These are phyloP conservation scores for Camellia japonica DNA, from an alignment of 148 eudicot species.

Conservation along the genomic window DNA sequence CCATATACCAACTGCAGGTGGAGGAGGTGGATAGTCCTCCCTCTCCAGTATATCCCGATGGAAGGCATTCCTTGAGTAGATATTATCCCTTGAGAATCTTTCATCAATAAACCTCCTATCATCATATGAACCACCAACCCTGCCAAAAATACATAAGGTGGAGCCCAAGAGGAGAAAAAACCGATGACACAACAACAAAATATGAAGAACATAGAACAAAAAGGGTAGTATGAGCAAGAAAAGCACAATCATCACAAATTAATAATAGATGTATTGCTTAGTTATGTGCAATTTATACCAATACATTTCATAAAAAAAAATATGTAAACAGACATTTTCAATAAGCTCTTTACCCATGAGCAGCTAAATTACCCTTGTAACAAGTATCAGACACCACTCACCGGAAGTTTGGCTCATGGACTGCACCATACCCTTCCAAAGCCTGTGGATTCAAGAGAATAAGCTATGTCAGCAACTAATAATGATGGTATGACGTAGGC, in stretches of 20 bases:
- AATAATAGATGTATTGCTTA: not conserved
- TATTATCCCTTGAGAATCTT: slow-evolving; percentile 66
- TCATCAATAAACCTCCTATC: slow-evolving; percentile 89
- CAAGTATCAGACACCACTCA: slow-evolving; percentile 51
- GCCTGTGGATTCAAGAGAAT: slow-evolving; percentile 99
- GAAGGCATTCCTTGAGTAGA: slow-evolving; percentile 60
- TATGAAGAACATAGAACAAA: slow-evolving; percentile 5
- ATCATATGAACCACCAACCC: slow-evolving; percentile 81
- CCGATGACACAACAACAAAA: slow-evolving; percentile 8
- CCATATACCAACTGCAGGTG: slow-evolving; percentile 66
- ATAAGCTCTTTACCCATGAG: not conserved
- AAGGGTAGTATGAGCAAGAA: not conserved
- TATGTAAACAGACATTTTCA: not conserved
- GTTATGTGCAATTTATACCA: not conserved
- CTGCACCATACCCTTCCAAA: slow-evolving; percentile 93
- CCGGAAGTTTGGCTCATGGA: slow-evolving; percentile 87
- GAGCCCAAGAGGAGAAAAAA: slow-evolving; percentile 24
- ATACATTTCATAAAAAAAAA: not conserved
- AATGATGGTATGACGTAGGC: slow-evolving; percentile 73
- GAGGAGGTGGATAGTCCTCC: slow-evolving; percentile 64
- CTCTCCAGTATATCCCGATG: slow-evolving; percentile 71
- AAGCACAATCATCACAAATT: not conserved
- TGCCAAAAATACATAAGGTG: slow-evolving; percentile 40
- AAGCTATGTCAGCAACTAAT: slow-evolving; percentile 89
- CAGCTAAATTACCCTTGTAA: slow-evolving; percentile 20